Conservation (phyloP, 2,329 filamentous ascomycete genomes). For the Alternaria panax region DNA sequence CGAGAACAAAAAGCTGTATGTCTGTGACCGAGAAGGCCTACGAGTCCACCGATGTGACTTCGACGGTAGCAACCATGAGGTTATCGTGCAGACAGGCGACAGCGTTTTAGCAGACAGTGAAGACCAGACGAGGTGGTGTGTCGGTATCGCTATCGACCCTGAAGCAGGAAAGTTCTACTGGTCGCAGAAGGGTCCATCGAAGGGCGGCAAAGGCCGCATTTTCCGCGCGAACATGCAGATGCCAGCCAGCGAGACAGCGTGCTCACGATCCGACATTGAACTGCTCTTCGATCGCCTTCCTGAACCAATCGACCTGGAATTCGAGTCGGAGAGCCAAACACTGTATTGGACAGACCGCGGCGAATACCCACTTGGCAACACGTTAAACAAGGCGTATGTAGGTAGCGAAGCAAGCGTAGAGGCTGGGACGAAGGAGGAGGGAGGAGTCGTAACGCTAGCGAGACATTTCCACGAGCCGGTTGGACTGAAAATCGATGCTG, state of each 20-base stretch:
- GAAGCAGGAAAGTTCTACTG: constrained; percentile 61
- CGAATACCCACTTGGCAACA: constrained; percentile 63
- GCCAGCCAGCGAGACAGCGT: constrained; percentile 26
- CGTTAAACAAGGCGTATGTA: constrained; percentile 54
- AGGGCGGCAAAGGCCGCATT: constrained; percentile 61
- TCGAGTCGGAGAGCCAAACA: constrained; percentile 55
- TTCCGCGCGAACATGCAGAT: constrained; percentile 60
- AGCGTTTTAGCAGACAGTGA: background rate
- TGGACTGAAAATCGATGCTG: constrained; percentile 24
- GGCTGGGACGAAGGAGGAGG: background rate
- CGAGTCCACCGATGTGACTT: constrained; percentile 44
- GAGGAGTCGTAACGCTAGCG: constrained; percentile 18
- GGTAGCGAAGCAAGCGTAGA: background rate
- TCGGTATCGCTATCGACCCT: constrained; percentile 61
- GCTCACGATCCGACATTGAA: constrained; percentile 24
- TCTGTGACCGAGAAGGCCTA: constrained; percentile 54
- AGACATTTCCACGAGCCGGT: constrained; percentile 34
- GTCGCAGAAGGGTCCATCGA: constrained; percentile 66
- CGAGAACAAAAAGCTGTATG: constrained; percentile 13
- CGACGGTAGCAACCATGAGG: constrained; percentile 17
- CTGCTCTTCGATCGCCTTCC: constrained; percentile 39
- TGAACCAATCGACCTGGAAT: constrained; percentile 63
- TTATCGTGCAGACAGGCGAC: constrained; percentile 19
- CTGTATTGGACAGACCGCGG: constrained; percentile 70
- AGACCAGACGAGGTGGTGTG: constrained; percentile 60